A percentile compares a stretch with the other conserved stretches of the same genome.
These are phyloP conservation scores for Botrytis medusae DNA, from an alignment of 2,329 filamentous ascomycete species.

Conservation along the genomic window DNA sequence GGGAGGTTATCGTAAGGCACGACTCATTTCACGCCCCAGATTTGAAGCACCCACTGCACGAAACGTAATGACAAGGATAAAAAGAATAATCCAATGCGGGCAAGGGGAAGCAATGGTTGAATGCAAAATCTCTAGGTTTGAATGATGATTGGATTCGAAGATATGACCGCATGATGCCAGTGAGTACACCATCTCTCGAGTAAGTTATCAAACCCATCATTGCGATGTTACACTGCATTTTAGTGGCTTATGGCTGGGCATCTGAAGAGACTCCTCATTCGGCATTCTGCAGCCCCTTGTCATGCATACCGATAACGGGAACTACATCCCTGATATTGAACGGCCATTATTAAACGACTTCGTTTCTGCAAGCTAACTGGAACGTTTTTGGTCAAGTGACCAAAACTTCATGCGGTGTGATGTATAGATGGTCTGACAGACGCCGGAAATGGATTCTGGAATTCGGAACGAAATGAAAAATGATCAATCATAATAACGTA, in stretches of 20 bases:
- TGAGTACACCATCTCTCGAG: conserved; percentile 7
- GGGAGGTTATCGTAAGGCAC: conserved; percentile 39
- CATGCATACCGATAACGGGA: conserved; percentile 37
- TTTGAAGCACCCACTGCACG: conserved; percentile 22
- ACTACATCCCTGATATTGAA: conserved; percentile 19
- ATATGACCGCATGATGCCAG: conserved; percentile 27
- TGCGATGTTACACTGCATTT: conserved; percentile 29
- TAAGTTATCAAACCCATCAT: conserved; percentile 14
- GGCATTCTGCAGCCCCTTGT: conserved; percentile 31
- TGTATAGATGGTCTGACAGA: conserved; percentile 23
- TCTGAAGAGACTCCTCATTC: conserved; percentile 22
- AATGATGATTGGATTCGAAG: conserved; percentile 27
- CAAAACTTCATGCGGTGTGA: conserved; percentile 25
- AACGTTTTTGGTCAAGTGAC: conserved; percentile 52
- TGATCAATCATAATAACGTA: conserved; percentile 47
- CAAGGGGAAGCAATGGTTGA: background rate
- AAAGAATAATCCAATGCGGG: conserved; percentile 12
- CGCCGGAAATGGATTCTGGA: conserved; percentile 14
- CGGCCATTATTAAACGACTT: conserved; percentile 29
- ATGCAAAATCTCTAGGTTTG: conserved; percentile 7
- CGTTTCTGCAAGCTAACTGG: conserved; percentile 37
- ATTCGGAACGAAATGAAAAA: conserved; percentile 12
- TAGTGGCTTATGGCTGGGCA: conserved; percentile 20
- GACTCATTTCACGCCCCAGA: conserved; percentile 26
- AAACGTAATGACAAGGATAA: conserved; percentile 32